phyloP scores from a whole-genome alignment of 2,329 filamentous ascomycete genomes.

The Botrytis fragariae region DNA sequence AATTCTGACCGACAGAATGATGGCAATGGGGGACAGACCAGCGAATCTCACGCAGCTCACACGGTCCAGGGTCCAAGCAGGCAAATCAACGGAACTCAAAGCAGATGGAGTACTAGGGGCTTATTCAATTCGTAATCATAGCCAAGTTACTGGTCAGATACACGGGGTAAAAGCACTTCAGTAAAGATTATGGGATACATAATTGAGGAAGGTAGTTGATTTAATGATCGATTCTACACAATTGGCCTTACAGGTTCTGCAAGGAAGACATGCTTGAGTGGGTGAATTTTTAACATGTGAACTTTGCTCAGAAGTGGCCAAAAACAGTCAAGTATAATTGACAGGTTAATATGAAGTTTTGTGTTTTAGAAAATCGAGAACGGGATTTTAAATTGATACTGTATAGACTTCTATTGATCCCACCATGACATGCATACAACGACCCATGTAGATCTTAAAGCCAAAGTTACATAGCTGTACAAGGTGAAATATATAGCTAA shows the following conservation, averaged over 20 bases:
- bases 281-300: background rate
- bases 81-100: background rate
- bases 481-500: background rate
- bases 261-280: background rate
- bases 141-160: background rate
- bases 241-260: background rate
- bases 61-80: background rate
- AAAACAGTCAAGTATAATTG: background rate
- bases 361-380: background rate
- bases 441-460: background rate
- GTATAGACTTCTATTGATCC: background rate
- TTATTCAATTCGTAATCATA: background rate
- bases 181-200: background rate
- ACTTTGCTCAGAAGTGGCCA: background rate
- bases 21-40: background rate
- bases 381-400: background rate
- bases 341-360: background rate
- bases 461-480: background rate
- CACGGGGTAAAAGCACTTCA: background rate
- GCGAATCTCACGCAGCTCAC: background rate
- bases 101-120: background rate
- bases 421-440: background rate
- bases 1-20: background rate
- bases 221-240: background rate
- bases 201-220: background rate